Base-by-base conservation (phyloP, 805 yeast genomes). In the Brettanomyces bruxellensis region DNA sequence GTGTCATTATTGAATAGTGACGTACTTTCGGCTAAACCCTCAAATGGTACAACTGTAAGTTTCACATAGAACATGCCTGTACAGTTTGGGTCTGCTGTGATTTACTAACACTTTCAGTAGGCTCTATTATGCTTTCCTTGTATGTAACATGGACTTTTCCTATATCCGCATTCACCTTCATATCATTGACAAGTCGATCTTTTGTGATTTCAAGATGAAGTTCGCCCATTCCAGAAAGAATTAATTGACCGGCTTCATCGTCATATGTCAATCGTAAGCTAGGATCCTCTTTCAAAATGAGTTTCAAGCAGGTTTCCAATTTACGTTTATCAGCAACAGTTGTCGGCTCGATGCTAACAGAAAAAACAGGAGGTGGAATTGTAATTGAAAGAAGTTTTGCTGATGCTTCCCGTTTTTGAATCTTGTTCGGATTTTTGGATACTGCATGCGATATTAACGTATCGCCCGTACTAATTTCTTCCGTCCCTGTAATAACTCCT, bases 351-450 rank as follows among this genome's bases (percentile, higher is more conserved):
- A 91, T 72, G 0, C 88, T 75, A 2, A 91, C 81, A 50, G 89
- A 83, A 63, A 91, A 93, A 5, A 93, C 93, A 0, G 98, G 95
- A 1, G 96, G 95, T 1, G 99, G 99, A 1, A 86, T 75, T 0
- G 67, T 73, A 35, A 91, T 91, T 0, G 97, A 95, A 47, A 83
- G 73, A 30, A 90, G 73, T 12, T 69, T 66, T 34, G 83, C 68
- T 3, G 67, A 55, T 44, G 70, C 68, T 30, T 76, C 66, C 1
- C 76, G 73, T 24, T 55, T 48, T 3, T 50, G 25, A 8, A 64
- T 44, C 5, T 54, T 52, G 11, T 41, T 47, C 1, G 52, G 30
- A 47, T 73, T 79, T 51, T 72, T 78, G 46, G 75, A 73, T 13
- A 69, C 54, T 0, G 76, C 72, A 58, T 81, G 83, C 1, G 83